A percentile compares a stretch with the other conserved stretches of the same genome.
These are phyloP conservation scores for Madurella fahalii DNA, from an alignment of 2,329 filamentous ascomycete species.

Conservation along the genomic window DNA sequence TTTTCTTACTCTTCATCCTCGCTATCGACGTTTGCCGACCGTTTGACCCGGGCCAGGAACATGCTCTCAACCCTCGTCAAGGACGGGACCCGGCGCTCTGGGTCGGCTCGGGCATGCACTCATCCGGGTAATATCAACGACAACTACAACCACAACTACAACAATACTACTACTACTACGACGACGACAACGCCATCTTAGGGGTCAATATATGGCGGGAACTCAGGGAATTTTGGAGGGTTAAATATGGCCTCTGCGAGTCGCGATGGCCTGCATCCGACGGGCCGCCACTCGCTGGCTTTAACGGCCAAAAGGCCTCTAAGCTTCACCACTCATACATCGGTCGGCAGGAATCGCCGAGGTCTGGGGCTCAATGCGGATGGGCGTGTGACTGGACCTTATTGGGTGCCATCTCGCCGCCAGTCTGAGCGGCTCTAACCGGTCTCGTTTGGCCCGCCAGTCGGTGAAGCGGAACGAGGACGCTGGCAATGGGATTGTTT, in stretches of 20 bases:
- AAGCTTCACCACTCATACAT: no score
- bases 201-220: constrained; percentile 1
- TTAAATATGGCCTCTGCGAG: not conserved
- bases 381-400: not conserved
- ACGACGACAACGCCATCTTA: not conserved
- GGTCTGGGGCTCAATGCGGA: not conserved
- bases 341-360: not conserved
- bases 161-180: no score
- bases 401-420: constrained; percentile 6
- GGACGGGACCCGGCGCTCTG: constrained; percentile 8
- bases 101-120: not conserved
- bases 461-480: not conserved
- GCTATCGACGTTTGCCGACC: not conserved
- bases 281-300: constrained; percentile 1
- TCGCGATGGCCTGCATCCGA: constrained; percentile 5
- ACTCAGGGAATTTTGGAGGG: not conserved
- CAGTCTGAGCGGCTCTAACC: not conserved
- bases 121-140: not conserved
- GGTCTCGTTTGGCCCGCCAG: constrained; percentile 4
- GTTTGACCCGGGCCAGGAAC: not conserved
- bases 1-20: no score
- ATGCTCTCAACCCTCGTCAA: not conserved
- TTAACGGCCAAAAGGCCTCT: no score
- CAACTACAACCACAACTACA: no score
- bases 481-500: not conserved